Base-by-base conservation (phyloP, 345 rosid genomes). In the Eucalyptus marginata region DNA sequence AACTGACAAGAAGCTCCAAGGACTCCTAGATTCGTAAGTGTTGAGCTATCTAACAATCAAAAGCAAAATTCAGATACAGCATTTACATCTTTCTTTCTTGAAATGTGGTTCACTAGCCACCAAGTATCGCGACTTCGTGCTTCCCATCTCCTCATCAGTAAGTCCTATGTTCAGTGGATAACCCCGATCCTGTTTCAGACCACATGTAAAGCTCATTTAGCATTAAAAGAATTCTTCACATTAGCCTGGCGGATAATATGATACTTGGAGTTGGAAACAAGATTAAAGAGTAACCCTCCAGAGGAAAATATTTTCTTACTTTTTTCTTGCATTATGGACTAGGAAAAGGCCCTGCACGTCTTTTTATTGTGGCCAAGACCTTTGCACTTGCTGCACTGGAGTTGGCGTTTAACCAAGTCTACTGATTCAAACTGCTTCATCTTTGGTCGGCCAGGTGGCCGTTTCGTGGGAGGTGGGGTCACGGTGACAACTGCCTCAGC, bases 311-410 rank as follows among this genome's bases (percentile, higher is more conserved):
- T 66, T 66, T 66, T 25, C 88, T 68, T 68, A 87, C 88, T 17
- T 46, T 68, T 68, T 44, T 44, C 90, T 90, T 86, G 71, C 90
- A 52, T 89, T 54, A 71, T 59, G 59, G 44, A 88, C 94, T 92
- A 91, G 50, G 92, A 6, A 16, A 62, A 83, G 87, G 90, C 95
- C 94, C 92, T 95, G 96, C 99, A 97, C 6, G 99, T 97, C 91
- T 95, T 95, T 93, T 96, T 96, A 91, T 97, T 97, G 92, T 97
- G 99, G 87, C 99, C 99, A 83, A 96, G 93, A 46, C 99, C 98
- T 93, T 97, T 97, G 96, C 99, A 97, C 92, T 93, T 94, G 95
- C 99, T 97, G 92, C 99, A 97, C 86, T 97, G 99, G 43, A 96
- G 97, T 92, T 96, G 97, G 86, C 99, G 95, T 90, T 94, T 97